Conservation (phyloP, 148 eudicot genomes). For the Cornus florida region DNA sequence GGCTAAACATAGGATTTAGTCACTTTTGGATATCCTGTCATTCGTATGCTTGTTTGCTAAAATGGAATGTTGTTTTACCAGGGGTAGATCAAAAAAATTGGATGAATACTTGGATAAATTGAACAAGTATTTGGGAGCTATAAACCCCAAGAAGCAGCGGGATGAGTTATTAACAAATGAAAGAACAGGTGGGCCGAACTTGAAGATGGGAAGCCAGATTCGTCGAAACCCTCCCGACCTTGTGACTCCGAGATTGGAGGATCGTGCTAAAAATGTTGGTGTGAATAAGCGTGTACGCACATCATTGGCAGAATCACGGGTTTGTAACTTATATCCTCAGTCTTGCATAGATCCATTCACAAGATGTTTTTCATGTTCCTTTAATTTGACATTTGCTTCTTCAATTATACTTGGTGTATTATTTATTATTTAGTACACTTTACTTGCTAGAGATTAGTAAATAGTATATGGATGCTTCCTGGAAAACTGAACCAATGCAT, state of each 20-base stretch:
- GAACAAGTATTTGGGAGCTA: conserved; percentile 42
- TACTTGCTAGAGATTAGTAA: too few species aligned
- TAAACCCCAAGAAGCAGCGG: conserved; percentile 49
- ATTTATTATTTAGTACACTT: too few species aligned
- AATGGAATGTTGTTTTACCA: conserved; percentile 18
- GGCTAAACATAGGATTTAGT: background rate
- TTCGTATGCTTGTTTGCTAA: background rate
- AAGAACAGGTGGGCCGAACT: conserved; percentile 52
- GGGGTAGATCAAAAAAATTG: conserved; percentile 53
- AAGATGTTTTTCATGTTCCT: background rate
- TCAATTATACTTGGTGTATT: background rate
- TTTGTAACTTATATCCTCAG: conserved; percentile 20
- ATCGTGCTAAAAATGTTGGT: conserved; percentile 48
- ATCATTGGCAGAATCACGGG: conserved; percentile 68
- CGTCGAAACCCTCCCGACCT: conserved; percentile 52
- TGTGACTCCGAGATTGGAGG: conserved; percentile 55
- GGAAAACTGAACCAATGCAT: background rate
- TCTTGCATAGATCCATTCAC: background rate
- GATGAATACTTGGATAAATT: conserved; percentile 53
- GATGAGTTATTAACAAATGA: conserved; percentile 40
- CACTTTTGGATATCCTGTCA: background rate
- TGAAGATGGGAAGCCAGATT: conserved; percentile 61
- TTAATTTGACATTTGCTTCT: background rate
- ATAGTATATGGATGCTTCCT: background rate
- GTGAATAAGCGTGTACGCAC: conserved; percentile 73